These are phyloP conservation scores for Phlebiopsis gigantea DNA, from an alignment of 768 basidiomycete genomes.

Conservation along the genomic window DNA sequence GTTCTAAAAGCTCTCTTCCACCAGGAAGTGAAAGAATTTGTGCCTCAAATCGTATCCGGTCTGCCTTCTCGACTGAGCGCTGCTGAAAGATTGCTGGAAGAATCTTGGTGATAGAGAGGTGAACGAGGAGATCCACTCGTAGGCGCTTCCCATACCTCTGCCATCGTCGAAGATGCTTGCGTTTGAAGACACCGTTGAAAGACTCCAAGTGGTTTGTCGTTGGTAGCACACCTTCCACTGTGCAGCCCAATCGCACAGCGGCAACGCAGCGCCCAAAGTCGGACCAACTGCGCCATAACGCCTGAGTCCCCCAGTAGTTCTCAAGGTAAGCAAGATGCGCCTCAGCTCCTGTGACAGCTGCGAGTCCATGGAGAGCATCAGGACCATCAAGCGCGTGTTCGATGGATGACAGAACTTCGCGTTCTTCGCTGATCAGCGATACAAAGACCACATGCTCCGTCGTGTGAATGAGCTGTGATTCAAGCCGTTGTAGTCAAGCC, in stretches of 20 bases:
- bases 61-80: background rate
- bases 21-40: background rate
- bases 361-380: background rate
- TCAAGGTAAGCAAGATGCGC: conserved; percentile 19
- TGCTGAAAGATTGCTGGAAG: conserved; percentile 19
- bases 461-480: background rate
- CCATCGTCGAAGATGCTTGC: conserved; percentile 24
- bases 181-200: conserved; percentile 33
- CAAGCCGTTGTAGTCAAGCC: background rate
- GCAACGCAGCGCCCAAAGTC: conserved; percentile 22
- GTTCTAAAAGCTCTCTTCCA: background rate
- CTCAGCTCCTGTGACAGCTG: background rate
- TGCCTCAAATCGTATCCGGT: background rate
- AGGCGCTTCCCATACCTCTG: conserved; percentile 26
- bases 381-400: background rate
- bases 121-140: conserved; percentile 25
- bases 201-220: conserved; percentile 39
- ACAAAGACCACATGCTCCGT: background rate
- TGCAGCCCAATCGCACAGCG: conserved; percentile 16
- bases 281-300: conserved; percentile 32
- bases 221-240: conserved; percentile 26
- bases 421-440: background rate
- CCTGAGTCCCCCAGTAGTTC: conserved; percentile 21
- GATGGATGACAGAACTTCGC: background rate
- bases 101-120: conserved; percentile 15